Base-by-base conservation (phyloP, 257 asterid genomes). In the Fraxinus quadrangulata region DNA sequence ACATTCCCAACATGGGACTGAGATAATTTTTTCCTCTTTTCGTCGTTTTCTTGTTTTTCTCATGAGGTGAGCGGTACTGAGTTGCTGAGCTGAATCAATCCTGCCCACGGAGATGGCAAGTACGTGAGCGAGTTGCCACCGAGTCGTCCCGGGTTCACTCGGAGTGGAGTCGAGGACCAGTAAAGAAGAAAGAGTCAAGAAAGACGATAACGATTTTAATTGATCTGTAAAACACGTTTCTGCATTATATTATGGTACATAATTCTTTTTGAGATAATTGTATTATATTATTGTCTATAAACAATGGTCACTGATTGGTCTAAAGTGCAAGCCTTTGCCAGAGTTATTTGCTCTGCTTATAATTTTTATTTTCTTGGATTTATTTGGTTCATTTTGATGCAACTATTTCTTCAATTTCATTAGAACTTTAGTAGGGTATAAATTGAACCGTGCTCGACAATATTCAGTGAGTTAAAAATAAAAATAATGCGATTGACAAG, bases 71-170 rank as follows among this genome's bases (percentile, higher is more conserved):
- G 81, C 21, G 78, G 78, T 30, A 40, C 56, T 28, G 85, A 72
- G 74, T 51, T 56, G 61, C 19, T 8, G 70, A 71, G 74, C 56
- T 72, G 73, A 79, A 33, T 59, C 90, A 69, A 42, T 7, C 47
- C 37, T 67, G 69, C 63, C 56, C n/a, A 36, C 49, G 47, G 94
- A 83, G 93, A 89, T 87, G 94, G 94, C 94, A 69, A 74, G 79
- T 49, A 17, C 85, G 94, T 80, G 85, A 84, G 71, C 80, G 90
- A 63, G 83, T 84, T 71, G 69, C 88, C 90, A 69, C 90, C 80
- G 84, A 88, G 94, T 89, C 92, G 88, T 89, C 94, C 90, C 87
- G 84, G 51, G 83, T 81, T 83, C 69, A 49, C 54, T 75, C 79
- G 82, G 86, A 82, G 74, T 79, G 39, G 67, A 77, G 40, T 69